A percentile compares a stretch with the other conserved stretches of the same genome.
phyloP scores from a whole-genome alignment of 768 basidiomycete species.

The Leccinum pellstonianum region DNA sequence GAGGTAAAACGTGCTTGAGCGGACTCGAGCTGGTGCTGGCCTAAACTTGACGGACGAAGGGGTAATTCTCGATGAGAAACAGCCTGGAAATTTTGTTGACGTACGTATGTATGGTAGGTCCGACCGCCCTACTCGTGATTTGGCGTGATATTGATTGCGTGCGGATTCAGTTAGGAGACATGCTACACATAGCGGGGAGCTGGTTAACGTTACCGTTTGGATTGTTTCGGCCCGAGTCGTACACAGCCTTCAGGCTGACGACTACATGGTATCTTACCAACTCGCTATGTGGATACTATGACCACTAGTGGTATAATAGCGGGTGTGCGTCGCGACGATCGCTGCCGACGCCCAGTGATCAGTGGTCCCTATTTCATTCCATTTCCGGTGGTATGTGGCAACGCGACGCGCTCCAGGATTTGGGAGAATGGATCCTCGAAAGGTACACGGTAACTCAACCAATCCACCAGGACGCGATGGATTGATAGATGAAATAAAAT shows the following conservation, averaged over 20 bases:
- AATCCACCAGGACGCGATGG: neutral
- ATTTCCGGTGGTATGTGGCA: too few relatives aligned
- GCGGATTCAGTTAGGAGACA: neutral
- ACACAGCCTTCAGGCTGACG: too few relatives aligned
- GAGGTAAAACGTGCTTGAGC: neutral
- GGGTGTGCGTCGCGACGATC: neutral
- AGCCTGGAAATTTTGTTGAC: neutral
- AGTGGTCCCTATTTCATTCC: too few relatives aligned
- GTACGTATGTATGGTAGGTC: neutral
- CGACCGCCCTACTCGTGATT: neutral
- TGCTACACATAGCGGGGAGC: neutral
- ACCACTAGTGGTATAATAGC: neutral
- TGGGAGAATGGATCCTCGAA: neutral
- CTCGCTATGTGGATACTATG: too few relatives aligned
- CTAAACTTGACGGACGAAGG: neutral
- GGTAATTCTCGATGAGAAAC: neutral
- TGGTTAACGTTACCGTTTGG: neutral
- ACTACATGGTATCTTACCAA: neutral
- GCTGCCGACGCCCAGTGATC: too few relatives aligned
- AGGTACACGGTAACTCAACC: neutral
- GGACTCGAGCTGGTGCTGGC: neutral
- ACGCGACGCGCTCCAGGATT: too few relatives aligned
- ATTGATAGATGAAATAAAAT: neutral
- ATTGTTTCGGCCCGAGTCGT: too few relatives aligned
- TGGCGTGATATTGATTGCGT: neutral